A percentile compares a stretch with the other conserved stretches of the same genome.
These are phyloP conservation scores for Candida ponderosae DNA, from an alignment of 805 yeast species.

Conservation along the genomic window DNA sequence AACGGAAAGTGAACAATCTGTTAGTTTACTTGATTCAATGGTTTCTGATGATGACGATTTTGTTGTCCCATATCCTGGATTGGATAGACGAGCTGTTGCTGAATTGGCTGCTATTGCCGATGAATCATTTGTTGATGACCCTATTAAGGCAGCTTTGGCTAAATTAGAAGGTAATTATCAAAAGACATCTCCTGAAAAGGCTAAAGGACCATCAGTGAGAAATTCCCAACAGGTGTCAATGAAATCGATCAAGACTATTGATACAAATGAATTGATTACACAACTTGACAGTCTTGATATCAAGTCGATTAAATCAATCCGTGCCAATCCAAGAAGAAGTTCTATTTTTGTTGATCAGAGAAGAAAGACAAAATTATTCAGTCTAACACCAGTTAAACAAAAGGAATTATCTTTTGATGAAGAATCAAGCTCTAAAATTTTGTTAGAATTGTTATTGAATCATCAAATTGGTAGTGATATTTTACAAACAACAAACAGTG, in stretches of 20 bases:
- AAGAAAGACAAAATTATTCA: constrained; percentile 27
- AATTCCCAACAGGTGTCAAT: neutral
- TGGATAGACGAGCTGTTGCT: constrained; percentile 52
- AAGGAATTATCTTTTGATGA: constrained; percentile 13
- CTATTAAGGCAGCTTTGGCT: constrained; percentile 62
- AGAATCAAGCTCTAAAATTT: constrained; percentile 24
- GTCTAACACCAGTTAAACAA: constrained; percentile 24
- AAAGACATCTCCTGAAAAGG: constrained; percentile 2
- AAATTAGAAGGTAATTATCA: constrained; percentile 67
- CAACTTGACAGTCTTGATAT: constrained; percentile 13
- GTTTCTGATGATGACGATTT: constrained; percentile 12
- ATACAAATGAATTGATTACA: constrained; percentile 12
- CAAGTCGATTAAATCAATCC: neutral
- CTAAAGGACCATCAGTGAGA: constrained; percentile 1
- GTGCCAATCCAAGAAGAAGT: constrained; percentile 13
- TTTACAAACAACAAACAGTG: constrained; percentile 21
- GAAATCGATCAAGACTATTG: constrained; percentile 11
- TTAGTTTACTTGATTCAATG: constrained; percentile 6
- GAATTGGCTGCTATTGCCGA: constrained; percentile 84
- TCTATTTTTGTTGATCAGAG: constrained; percentile 29
- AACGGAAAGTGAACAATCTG: neutral
- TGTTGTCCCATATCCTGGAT: constrained; percentile 33
- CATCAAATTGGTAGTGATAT: constrained; percentile 15
- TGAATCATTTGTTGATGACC: constrained; percentile 58
- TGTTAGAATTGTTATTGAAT: constrained; percentile 28